phyloP scores from a whole-genome alignment of 345 rosid species.

The Carallia pectinifolia region DNA sequence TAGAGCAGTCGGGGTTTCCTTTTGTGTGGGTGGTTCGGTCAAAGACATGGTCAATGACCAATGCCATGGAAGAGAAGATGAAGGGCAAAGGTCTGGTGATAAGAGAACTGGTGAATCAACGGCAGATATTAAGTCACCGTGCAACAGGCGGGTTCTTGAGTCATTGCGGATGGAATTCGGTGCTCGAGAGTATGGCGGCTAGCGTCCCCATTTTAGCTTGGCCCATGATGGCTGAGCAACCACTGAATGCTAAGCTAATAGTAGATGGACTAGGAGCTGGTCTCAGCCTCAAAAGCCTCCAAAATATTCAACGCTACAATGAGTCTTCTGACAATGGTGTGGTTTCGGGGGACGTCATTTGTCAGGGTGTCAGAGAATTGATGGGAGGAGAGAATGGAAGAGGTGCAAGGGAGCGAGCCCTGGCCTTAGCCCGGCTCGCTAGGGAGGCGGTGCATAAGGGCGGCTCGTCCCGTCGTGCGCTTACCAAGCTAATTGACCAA shows the following conservation, averaged over 20 bases:
- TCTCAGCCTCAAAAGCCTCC: neutral
- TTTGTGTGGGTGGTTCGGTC: constrained; percentile 22
- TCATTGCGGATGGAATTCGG: constrained; percentile 30
- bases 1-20: constrained; percentile 12
- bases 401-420: constrained; percentile 16
- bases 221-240: constrained; percentile 32
- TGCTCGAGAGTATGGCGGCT: constrained; percentile 14
- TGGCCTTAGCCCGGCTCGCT: constrained; percentile 17
- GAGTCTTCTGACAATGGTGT: neutral
- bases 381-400: constrained; percentile 24
- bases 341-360: constrained; percentile 9
- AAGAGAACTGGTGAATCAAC: constrained; percentile 29
- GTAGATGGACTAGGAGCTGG: constrained; percentile 30
- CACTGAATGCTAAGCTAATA: constrained; percentile 18
- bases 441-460: constrained; percentile 9
- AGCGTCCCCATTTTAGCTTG: constrained; percentile 25
- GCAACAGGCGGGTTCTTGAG: constrained; percentile 21
- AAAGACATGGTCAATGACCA: constrained; percentile 13
- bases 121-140: constrained; percentile 12
- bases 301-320: neutral
- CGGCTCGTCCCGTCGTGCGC: constrained; percentile 17
- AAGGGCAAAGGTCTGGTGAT: constrained; percentile 20
- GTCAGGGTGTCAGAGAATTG: constrained; percentile 24
- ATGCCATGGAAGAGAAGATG: constrained; percentile 7
- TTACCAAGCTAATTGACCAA: constrained; percentile 13